Conservation (phyloP, 1,284 basidiomycete genomes). For the Cronartium ribicola region DNA sequence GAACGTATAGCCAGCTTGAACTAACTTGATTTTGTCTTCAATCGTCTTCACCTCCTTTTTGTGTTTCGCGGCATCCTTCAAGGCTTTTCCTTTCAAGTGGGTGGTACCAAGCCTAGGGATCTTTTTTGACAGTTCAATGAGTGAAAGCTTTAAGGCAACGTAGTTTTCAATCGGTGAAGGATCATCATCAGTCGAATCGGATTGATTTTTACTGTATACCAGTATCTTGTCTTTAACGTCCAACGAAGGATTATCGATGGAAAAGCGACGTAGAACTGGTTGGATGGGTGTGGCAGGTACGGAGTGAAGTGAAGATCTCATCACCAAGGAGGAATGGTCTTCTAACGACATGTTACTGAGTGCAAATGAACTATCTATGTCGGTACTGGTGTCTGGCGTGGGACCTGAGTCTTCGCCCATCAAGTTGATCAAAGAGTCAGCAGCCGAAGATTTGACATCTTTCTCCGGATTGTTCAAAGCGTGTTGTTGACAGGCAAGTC, state of each 20-base stretch:
- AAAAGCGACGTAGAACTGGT: background rate
- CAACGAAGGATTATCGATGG: background rate
- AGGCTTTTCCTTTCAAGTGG: conserved; percentile 32
- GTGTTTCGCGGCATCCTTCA: conserved; percentile 33
- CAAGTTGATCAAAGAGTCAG: background rate
- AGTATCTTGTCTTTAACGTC: conserved; percentile 11
- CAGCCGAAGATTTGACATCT: background rate
- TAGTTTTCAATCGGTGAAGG: conserved; percentile 28
- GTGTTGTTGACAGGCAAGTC: conserved; percentile 15
- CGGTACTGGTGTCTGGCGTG: background rate
- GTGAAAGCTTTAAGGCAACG: conserved; percentile 29
- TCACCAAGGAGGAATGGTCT: background rate
- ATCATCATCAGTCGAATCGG: background rate
- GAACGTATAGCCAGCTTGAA: conserved; percentile 40
- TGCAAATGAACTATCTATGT: background rate
- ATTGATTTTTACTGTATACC: conserved; percentile 1
- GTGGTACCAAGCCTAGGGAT: conserved; percentile 19
- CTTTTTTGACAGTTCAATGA: conserved; percentile 35
- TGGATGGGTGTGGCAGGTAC: background rate
- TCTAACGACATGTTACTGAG: background rate
- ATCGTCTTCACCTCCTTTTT: conserved; percentile 34
- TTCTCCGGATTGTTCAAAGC: conserved; percentile 7
- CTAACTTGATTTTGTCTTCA: conserved; percentile 34
- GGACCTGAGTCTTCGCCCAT: background rate
- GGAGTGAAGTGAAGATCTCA: background rate